A percentile compares a stretch with the other conserved stretches of the same genome.
phyloP scores from a whole-genome alignment of 331 rosid genomes.

The Erythrophleum ivorense region DNA sequence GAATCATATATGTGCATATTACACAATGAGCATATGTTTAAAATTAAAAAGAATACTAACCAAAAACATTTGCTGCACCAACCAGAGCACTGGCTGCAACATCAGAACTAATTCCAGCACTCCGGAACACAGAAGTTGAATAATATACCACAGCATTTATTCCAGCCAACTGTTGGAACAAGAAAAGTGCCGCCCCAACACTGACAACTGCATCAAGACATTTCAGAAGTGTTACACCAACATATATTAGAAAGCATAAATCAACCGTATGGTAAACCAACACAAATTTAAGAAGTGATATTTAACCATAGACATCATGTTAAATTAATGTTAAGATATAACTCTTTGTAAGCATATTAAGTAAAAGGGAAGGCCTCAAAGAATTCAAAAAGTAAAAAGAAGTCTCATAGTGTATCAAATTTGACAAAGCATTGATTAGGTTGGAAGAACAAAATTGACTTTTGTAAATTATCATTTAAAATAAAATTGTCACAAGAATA shows the following conservation, averaged over 20 bases:
- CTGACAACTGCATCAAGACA: slow-evolving; percentile 80
- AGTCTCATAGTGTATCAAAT: slow-evolving; percentile 6
- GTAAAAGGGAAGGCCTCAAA: slow-evolving; percentile 13
- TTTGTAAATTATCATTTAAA: background rate
- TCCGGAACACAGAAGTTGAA: slow-evolving; percentile 95
- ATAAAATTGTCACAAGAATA: slow-evolving; percentile 5
- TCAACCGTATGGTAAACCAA: slow-evolving; percentile 1
- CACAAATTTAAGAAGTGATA: slow-evolving; percentile 5
- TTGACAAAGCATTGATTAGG: background rate
- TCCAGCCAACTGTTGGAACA: slow-evolving; percentile 97
- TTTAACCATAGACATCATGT: slow-evolving; percentile 16
- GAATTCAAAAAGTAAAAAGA: slow-evolving; percentile 17
- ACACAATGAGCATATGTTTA: background rate
- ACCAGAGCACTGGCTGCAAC: slow-evolving; percentile 99
- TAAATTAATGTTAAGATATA: slow-evolving; percentile 9
- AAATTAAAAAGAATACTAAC: slow-evolving; percentile 53
- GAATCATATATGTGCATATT: slow-evolving; percentile 14
- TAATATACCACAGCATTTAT: slow-evolving; percentile 96
- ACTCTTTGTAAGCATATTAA: background rate
- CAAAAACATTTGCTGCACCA: slow-evolving; percentile 94
- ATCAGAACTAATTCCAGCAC: slow-evolving; percentile 94
- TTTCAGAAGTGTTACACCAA: slow-evolving; percentile 33
- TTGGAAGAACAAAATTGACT: slow-evolving; percentile 21
- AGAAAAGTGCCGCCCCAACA: slow-evolving; percentile 94
- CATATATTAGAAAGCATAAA: slow-evolving; percentile 12